These are phyloP conservation scores for Penicillium janthinellum DNA, from an alignment of 2,329 filamentous ascomycete genomes.

Conservation along the genomic window DNA sequence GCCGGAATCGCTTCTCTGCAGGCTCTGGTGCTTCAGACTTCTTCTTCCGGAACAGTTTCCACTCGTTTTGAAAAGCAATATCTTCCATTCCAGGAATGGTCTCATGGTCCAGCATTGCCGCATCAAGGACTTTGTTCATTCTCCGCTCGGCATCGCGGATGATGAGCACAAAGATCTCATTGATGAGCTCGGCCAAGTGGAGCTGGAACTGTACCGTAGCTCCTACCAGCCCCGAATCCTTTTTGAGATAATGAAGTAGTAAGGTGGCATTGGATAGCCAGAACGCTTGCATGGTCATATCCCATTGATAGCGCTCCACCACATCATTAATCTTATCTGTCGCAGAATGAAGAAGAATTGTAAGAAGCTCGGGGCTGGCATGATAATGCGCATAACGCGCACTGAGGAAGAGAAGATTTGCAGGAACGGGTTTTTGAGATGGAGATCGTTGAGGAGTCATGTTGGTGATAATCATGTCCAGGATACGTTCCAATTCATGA, in stretches of 20 bases:
- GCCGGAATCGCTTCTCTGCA: slow-evolving; percentile 84
- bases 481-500: slow-evolving; percentile 83
- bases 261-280: slow-evolving; percentile 98
- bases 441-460: slow-evolving; percentile 96
- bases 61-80: slow-evolving; percentile 95
- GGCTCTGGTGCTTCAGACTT: slow-evolving; percentile 84
- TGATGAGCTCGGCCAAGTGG: slow-evolving; percentile 90
- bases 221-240: slow-evolving; percentile 78
- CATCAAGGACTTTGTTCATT: slow-evolving; percentile 92
- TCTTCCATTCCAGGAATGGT: slow-evolving; percentile 97
- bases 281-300: slow-evolving; percentile 98
- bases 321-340: slow-evolving; percentile 97
- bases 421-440: slow-evolving; percentile 95
- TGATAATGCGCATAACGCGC: slow-evolving; percentile 97
- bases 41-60: slow-evolving; percentile 94
- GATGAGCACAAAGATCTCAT: slow-evolving; percentile 97
- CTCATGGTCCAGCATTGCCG: slow-evolving; percentile 95
- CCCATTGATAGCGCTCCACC: slow-evolving; percentile 95
- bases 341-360: slow-evolving; percentile 76
- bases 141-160: slow-evolving; percentile 93
- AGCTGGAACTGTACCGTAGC: slow-evolving; percentile 87
- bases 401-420: slow-evolving; percentile 94
- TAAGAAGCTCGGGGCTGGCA: slow-evolving; percentile 80
- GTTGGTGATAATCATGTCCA: slow-evolving; percentile 94
- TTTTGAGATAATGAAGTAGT: slow-evolving; percentile 94